Conservation (phyloP, 352 stramenopile genomes). For the Phytophthora parvispora region DNA sequence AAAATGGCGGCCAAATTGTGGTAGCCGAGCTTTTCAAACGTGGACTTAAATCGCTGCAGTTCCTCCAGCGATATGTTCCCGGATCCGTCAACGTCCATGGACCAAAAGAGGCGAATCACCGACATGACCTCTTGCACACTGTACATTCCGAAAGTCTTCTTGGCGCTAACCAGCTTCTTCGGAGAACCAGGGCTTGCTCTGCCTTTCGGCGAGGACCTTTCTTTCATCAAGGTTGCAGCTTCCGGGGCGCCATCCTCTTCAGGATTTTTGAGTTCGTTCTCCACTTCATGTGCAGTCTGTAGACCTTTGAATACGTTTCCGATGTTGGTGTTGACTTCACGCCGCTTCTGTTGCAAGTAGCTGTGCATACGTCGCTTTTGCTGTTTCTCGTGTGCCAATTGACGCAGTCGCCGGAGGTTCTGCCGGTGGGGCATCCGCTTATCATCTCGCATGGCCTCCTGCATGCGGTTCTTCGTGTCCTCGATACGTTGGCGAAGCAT, state of each 20-base stretch:
- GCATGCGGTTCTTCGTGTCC: conserved; percentile 59
- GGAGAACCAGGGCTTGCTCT: background rate
- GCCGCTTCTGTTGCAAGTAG: conserved; percentile 78
- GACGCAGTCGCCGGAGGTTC: conserved; percentile 42
- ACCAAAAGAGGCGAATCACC: conserved; percentile 78
- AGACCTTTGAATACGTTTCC: conserved; percentile 74
- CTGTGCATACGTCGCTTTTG: conserved; percentile 73
- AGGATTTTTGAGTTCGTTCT: background rate
- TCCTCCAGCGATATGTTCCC: conserved; percentile 65
- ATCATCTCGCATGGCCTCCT: conserved; percentile 48
- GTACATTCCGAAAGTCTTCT: conserved; percentile 74
- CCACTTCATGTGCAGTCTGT: conserved; percentile 11
- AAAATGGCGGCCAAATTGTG: conserved; percentile 73
- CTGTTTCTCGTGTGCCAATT: conserved; percentile 47
- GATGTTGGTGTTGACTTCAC: conserved; percentile 74
- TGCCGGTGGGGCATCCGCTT: conserved; percentile 34
- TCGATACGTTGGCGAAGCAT: conserved; percentile 52
- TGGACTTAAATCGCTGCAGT: conserved; percentile 61
- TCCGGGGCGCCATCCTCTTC: background rate
- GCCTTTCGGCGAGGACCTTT: background rate
- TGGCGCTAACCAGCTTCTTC: conserved; percentile 17
- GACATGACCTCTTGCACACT: conserved; percentile 78
- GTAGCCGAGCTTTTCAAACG: conserved; percentile 78
- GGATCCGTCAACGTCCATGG: conserved; percentile 76
- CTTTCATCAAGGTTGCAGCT: background rate